A percentile compares a stretch with the other conserved stretches of the same genome.
Conservation (phyloP, 106 monocot genomes). For the Phalaenopsis aphrodite region DNA sequence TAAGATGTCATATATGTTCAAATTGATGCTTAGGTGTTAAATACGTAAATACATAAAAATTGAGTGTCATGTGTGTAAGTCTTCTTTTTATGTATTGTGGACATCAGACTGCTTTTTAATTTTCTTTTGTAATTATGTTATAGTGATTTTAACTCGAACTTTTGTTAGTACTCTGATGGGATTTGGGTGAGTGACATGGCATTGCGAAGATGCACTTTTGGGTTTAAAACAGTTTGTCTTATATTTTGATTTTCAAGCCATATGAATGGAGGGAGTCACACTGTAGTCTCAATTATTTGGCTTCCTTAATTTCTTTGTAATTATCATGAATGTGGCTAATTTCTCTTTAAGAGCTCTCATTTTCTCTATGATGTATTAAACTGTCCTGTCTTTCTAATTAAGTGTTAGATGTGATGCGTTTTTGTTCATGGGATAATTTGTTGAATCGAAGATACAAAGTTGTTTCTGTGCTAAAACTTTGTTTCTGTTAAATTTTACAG, state of each 20-base stretch:
- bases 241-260: background rate
- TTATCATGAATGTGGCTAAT: background rate
- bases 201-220: background rate
- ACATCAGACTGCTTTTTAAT: background rate
- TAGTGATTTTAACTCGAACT: too few species aligned
- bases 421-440: background rate
- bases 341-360: background rate
- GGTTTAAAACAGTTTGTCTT: background rate
- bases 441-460: background rate
- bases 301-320: background rate
- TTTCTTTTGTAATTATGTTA: too few species aligned
- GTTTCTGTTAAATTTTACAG: slow-evolving; percentile 17
- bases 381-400: background rate
- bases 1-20: too few species aligned
- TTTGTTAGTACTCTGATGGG: background rate
- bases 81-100: background rate
- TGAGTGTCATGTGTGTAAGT: too few species aligned
- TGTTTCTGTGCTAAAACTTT: background rate
- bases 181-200: background rate
- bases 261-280: background rate
- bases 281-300: background rate
- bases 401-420: background rate
- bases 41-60: too few species aligned
- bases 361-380: background rate
- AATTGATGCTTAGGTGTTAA: too few species aligned